Percentiles rank a stretch among this genome's conserved stretches.
phyloP scores from a whole-genome alignment of 805 yeast genomes.

The Debaryomyces maramus region DNA sequence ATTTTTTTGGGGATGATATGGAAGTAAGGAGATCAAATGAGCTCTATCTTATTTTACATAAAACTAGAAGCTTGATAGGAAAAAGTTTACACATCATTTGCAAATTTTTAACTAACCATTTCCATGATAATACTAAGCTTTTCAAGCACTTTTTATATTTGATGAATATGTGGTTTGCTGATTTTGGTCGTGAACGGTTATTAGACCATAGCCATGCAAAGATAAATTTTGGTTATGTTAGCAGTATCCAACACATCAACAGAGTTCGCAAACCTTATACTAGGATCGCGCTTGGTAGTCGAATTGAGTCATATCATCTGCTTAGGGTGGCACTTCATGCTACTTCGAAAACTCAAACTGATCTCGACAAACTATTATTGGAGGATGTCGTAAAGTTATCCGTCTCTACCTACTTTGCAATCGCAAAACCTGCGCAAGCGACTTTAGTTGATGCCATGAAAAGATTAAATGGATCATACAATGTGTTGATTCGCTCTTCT shows the following conservation, averaged over 20 bases:
- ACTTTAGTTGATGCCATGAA: conserved; percentile 68
- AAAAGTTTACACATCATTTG: conserved; percentile 59
- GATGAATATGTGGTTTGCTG: conserved; percentile 74
- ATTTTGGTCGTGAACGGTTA: conserved; percentile 72
- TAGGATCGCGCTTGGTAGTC: conserved; percentile 71
- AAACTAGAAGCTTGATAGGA: conserved; percentile 60
- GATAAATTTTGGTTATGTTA: conserved; percentile 56
- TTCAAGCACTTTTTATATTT: conserved; percentile 63
- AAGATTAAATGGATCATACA: conserved; percentile 66
- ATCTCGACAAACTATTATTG: conserved; percentile 60
- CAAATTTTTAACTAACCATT: conserved; percentile 44
- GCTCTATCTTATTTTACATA: conserved; percentile 51
- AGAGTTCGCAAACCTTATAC: conserved; percentile 71
- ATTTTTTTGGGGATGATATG: conserved; percentile 59
- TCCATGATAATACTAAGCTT: conserved; percentile 63
- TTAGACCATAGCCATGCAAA: conserved; percentile 57
- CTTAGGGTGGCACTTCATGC: conserved; percentile 71
- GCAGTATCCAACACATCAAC: conserved; percentile 60
- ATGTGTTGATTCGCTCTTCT: conserved; percentile 50
- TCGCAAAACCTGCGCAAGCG: conserved; percentile 68
- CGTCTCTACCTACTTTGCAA: conserved; percentile 67
- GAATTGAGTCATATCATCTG: conserved; percentile 72
- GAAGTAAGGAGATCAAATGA: conserved; percentile 40
- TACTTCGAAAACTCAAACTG: conserved; percentile 69
- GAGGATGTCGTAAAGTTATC: conserved; percentile 64